Base-by-base conservation (phyloP, 225 moss, liverwort and hornwort species). In the Pseudoscleropodium purum region DNA sequence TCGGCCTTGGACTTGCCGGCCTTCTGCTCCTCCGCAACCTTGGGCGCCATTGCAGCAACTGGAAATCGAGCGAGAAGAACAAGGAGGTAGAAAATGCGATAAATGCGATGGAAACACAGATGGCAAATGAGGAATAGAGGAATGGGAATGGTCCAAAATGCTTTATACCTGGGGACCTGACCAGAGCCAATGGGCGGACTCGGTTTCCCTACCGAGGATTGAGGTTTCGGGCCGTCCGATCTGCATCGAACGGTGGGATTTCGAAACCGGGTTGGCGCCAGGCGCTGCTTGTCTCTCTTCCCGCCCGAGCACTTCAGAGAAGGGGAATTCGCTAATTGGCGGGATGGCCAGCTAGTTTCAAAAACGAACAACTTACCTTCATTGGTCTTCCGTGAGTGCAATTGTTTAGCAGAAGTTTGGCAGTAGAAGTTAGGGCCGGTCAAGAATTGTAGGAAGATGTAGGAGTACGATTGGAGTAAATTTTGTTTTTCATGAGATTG, bases 1-100 rank as follows among this genome's bases (percentile, higher is more conserved):
- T 87, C 87, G 39, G 90, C 87, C 90, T 90, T 90, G 1, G 87
- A 87, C 90, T 87, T 90, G 18, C 87, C 90, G 62, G 87, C 90
- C 70, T 90, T 90, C 84, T 90, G 84, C 90, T 90, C 90, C 82
- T 90, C 90, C 1, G 90, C 90, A 30, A 3, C 86, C 82, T 90
- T 90, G 3, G 86, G 90, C 6, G 90, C 90, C 86, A 90, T 90
- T 18, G 16, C 68, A 14, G 33, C 26, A 9, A 70, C n/a, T 9
- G 23, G 7, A 29, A 63, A 33, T 19, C 36, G 27, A 47, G 8
- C 59, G 27, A 18, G 52, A 6, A 23, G 18, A 37, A 6, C 36
- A 15, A 43, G 14, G 5, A 23, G 15, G 10, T 3, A 3, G 16
- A 29, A 18, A 36, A 18, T 37, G 36, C 34, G 18, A 20, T 17